Base-by-base conservation (phyloP, 1,284 basidiomycete genomes). In the Ustilago xerochloae region DNA sequence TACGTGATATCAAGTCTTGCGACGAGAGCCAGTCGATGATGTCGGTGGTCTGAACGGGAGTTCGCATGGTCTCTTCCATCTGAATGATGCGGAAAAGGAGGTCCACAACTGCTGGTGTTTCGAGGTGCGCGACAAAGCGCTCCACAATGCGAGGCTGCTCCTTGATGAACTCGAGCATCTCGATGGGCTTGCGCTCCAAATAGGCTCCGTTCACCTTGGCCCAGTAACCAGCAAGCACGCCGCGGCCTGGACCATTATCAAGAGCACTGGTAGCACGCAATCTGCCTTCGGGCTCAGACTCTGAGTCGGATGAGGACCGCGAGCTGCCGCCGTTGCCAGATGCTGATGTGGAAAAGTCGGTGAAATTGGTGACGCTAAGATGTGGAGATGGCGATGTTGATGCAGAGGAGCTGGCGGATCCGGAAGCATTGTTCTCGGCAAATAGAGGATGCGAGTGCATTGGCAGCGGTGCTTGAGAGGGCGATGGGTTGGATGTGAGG, bases 101-200 rank as follows among this genome's bases (percentile, higher is more conserved):
- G 84, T 99, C 95, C 65, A 95, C 92, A 79, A 98, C 90, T 0
- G 97, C 90, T 4, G 95, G 91, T 33, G 91, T 92, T 84, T 95
- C 92, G 71, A 99, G 91, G 78, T 96, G 93, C 29, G 88, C 87
- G 18, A 98, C 88, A 33, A 99, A 87, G 32, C 93, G 90, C 77
- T 93, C 91, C 35, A 98, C 89, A 46, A 97, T 88, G 60, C 89
- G 87, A 1, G 94, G 92, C 84, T 94, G 90, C 7, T 90, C 88
- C 85, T 92, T 90, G 72, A 98, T 93, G 85, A 97, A 97, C 38
- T 88, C 89, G 71, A 98, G 89, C 92, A 97, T 97, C 92, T 97
- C 93, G 67, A 89, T 89, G 26, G 93, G 92, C 85, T 94, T 93
- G 87, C 93, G 94, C 77, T 88, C 90, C 77, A 97, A 85, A 72